Conservation (phyloP, 495 filamentous ascomycete species). For the Articulospora tetracladia region DNA sequence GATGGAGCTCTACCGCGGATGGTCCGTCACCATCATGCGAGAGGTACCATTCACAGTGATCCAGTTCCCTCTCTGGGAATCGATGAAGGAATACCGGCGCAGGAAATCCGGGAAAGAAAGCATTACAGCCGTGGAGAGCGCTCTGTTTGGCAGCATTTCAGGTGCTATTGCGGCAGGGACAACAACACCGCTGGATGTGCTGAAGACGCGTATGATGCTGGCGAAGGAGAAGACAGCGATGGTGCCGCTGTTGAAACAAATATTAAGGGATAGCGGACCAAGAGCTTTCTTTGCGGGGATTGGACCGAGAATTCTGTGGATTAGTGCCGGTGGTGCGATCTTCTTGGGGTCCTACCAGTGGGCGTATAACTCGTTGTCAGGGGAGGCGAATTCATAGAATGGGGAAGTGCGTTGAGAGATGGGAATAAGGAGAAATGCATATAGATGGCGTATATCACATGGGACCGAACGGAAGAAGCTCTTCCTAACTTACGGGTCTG, state of each 20-base stretch:
- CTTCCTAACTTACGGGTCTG: no score
- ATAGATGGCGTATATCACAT: slow-evolving; percentile 10
- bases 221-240: slow-evolving; percentile 56
- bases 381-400: slow-evolving; percentile 2
- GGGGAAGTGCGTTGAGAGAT: neutral
- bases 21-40: slow-evolving; percentile 84
- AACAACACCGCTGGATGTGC: slow-evolving; percentile 92
- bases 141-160: slow-evolving; percentile 76
- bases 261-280: slow-evolving; percentile 66
- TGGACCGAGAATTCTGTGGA: slow-evolving; percentile 88
- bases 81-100: slow-evolving; percentile 59
- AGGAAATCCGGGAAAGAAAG: slow-evolving; percentile 33
- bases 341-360: slow-evolving; percentile 96
- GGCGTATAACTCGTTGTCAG: slow-evolving; percentile 39
- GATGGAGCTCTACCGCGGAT: slow-evolving; percentile 85
- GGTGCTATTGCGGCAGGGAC: slow-evolving; percentile 83
- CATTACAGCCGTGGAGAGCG: slow-evolving; percentile 73
- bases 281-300: slow-evolving; percentile 85
- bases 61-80: slow-evolving; percentile 97
- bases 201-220: slow-evolving; percentile 97
- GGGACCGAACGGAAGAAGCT: no score
- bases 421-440: neutral
- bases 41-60: slow-evolving; percentile 97
- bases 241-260: slow-evolving; percentile 54
- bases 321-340: slow-evolving; percentile 86